Conservation (phyloP, 495 filamentous ascomycete species). For the Cercophora newfieldiana region DNA sequence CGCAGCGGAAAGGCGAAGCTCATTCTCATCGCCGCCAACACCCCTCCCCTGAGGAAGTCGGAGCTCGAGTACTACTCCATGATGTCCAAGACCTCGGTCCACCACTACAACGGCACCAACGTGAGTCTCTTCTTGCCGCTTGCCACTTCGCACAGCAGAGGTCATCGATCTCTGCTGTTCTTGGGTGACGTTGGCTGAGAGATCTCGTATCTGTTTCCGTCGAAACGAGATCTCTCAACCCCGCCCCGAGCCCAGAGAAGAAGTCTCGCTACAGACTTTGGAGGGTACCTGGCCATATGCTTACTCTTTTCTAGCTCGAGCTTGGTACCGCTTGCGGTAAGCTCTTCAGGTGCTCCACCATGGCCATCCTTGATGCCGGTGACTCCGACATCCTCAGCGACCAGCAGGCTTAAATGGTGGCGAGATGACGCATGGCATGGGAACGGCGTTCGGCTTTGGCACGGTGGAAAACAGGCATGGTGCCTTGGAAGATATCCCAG, state of each 20-base stretch:
- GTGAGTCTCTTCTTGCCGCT: constrained; percentile 60
- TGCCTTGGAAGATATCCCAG: constrained; percentile 29
- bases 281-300: constrained; percentile 70
- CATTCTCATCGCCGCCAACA: constrained; percentile 70
- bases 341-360: constrained; percentile 75
- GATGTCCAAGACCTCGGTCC: constrained; percentile 88
- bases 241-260: constrained; percentile 65
- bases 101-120: constrained; percentile 97
- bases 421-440: constrained; percentile 28
- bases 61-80: constrained; percentile 94
- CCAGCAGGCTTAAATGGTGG: constrained; percentile 54
- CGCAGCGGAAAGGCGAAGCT: constrained; percentile 82
- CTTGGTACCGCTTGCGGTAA: constrained; percentile 73
- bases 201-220: neutral
- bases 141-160: constrained; percentile 20
- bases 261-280: constrained; percentile 72
- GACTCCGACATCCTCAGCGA: constrained; percentile 93
- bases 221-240: neutral
- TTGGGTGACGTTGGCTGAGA: neutral
- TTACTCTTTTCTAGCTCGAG: constrained; percentile 69
- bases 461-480: constrained; percentile 25
- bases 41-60: constrained; percentile 90
- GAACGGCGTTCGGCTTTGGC: constrained; percentile 45
- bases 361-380: constrained; percentile 95
- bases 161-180: neutral